Evolutionary conservation across 805 yeast species (phyloP), one percentile per base, ranked within the genome.

Genomic region (Soucietia sequanensis): DNA sequence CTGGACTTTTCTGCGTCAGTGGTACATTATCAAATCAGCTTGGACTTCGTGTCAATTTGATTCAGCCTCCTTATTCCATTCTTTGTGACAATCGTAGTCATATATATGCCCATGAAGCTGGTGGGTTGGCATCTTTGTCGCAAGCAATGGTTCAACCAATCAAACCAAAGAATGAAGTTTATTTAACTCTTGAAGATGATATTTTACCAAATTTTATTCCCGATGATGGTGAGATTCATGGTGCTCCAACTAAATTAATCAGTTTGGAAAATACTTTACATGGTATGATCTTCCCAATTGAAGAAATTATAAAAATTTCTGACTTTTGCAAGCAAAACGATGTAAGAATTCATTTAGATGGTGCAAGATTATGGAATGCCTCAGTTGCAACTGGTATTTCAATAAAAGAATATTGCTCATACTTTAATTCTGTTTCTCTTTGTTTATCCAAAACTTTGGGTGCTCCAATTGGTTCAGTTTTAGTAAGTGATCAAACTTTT

Each of bases 291-390:
- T 54, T 55, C 37, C 72, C 73, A 3, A 27, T 66, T 18, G 70
- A 57, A 23, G 72, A 68, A 43, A 63, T 68, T 37, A 42, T 47
- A 33, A 55, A 52, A 33, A 65, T 68, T 28, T 51, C 69, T 11
- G 35, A 40, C 15, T 68, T 64, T 39, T 61, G 70, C 40, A 50
- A 47, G 33, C 45, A 48, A 17, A 52, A 65, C 37, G 52, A 60
- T 37, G 56, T 68, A 11, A 58, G 50, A 27, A 44, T 68, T 20
- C 73, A 68, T 41, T 54, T 65, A 38, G 72, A 68, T 43, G 72
- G 73, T 13, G 73, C 72, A 3, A 50, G 72, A 28, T 52, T 68
- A 33, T 67, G 72, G 72, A 66, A 68, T 42, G 73, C 72, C 0
- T 52, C 62, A 10, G 63, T 46, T 4, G 70, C 40, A n/a, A 62